Percentiles rank a stretch among this genome's conserved stretches.
These are phyloP conservation scores for Cryptosporidium andersoni DNA, from an alignment of 169 alveolate species.

Conservation along the genomic window DNA sequence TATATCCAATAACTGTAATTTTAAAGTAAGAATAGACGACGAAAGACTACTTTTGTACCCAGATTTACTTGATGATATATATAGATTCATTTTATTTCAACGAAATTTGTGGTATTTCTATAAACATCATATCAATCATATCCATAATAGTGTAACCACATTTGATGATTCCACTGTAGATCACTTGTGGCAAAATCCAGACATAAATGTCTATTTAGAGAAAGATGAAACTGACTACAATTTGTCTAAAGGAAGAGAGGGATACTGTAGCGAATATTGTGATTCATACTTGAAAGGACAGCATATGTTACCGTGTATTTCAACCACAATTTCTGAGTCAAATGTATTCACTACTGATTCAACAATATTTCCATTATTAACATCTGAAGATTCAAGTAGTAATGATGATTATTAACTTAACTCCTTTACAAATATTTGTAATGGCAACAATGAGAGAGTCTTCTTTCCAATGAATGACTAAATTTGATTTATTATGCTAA, in stretches of 20 bases:
- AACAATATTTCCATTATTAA: conserved; percentile 36
- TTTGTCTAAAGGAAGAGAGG: no score
- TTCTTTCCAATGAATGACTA: conserved; percentile 20
- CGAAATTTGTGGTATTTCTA: conserved; percentile 20
- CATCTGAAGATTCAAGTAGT: conserved; percentile 53
- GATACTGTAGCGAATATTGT: no score
- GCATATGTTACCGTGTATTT: conserved; percentile 9
- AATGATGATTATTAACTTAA: conserved; percentile 20
- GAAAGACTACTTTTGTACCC: conserved; percentile 64
- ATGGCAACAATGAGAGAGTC: conserved; percentile 8
- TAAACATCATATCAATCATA: background rate
- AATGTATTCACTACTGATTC: conserved; percentile 45
- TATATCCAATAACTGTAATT: conserved; percentile 20
- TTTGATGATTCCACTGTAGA: background rate
- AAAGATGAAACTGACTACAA: no score
- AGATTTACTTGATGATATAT: conserved; percentile 55
- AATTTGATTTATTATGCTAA: conserved; percentile 7
- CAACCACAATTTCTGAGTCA: conserved; percentile 52
- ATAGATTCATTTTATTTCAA: conserved; percentile 24
- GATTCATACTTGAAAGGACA: background rate
- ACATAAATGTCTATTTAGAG: conserved; percentile 41
- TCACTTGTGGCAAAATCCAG: conserved; percentile 13
- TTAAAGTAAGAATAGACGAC: conserved; percentile 60
- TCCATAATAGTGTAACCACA: background rate
- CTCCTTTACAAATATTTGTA: background rate